Conservation (phyloP, 2,329 filamentous ascomycete species). For the Neonectria faginata region DNA sequence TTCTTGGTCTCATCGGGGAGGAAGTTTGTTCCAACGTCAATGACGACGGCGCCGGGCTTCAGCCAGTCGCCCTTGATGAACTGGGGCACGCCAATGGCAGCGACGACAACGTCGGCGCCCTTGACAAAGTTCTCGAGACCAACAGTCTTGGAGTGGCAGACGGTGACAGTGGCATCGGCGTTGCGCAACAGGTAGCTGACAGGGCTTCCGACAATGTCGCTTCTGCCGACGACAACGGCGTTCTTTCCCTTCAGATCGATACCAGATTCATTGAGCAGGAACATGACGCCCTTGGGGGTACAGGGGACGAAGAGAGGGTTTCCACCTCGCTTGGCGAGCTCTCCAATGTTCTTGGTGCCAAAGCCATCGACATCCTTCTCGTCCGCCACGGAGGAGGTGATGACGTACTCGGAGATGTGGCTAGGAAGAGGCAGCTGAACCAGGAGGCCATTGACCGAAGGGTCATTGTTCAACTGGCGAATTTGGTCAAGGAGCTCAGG, state of each 20-base stretch:
- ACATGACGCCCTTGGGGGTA: slow-evolving; percentile 98
- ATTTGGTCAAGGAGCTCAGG: slow-evolving; percentile 88
- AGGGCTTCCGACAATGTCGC: slow-evolving; percentile 96
- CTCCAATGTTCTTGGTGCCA: slow-evolving; percentile 92
- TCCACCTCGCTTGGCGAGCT: slow-evolving; percentile 95
- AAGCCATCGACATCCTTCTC: slow-evolving; percentile 99
- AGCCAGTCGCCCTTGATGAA: slow-evolving; percentile 97
- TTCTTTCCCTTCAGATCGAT: slow-evolving; percentile 89
- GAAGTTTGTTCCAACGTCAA: slow-evolving; percentile 98
- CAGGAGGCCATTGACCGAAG: slow-evolving; percentile 88
- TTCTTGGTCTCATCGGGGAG: slow-evolving; percentile 90
- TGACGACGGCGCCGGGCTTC: slow-evolving; percentile 93
- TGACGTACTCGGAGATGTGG: slow-evolving; percentile 87
- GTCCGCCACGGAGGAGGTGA: slow-evolving; percentile 90
- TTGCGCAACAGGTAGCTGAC: slow-evolving; percentile 96
- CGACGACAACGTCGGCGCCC: slow-evolving; percentile 88
- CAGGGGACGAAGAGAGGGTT: slow-evolving; percentile 91
- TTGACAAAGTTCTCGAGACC: slow-evolving; percentile 80
- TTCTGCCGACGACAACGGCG: slow-evolving; percentile 92
- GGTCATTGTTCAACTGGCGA: slow-evolving; percentile 85
- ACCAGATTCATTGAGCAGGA: slow-evolving; percentile 84
- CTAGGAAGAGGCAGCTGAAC: slow-evolving; percentile 92
- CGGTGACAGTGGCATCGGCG: slow-evolving; percentile 94
- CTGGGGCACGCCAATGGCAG: slow-evolving; percentile 86
- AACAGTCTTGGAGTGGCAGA: slow-evolving; percentile 91